Evolutionary conservation across 1,284 basidiomycete species (phyloP).

Genomic region (Tremellales sp.): DNA sequence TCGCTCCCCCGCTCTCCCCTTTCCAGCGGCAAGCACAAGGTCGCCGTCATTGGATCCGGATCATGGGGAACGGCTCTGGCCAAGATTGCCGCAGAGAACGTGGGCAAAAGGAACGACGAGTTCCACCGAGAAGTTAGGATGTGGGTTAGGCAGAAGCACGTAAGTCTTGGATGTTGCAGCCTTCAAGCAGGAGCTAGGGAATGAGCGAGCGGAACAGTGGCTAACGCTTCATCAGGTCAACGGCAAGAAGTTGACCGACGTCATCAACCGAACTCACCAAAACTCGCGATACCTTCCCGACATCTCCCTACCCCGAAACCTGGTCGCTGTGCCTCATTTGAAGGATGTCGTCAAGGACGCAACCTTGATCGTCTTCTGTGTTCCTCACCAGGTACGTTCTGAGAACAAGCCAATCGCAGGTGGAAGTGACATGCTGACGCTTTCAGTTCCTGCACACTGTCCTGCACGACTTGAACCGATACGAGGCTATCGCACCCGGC

Average conservation of each 20-base stretch:
- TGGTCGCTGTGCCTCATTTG: conserved; percentile 53
- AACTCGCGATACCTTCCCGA: conserved; percentile 58
- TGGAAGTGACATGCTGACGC: not conserved
- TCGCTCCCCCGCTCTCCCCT: conserved; percentile 40
- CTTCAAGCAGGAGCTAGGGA: too few species aligned
- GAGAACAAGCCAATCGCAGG: not conserved
- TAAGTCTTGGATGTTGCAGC: too few species aligned
- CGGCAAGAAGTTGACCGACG: conserved; percentile 54
- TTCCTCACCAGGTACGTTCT: conserved; percentile 52
- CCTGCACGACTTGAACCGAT: conserved; percentile 43
- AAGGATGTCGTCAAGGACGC: conserved; percentile 54
- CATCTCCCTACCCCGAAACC: conserved; percentile 53
- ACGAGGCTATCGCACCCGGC: conserved; percentile 47
- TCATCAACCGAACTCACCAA: conserved; percentile 56
- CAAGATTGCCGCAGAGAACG: conserved; percentile 55
- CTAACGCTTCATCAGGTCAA: conserved; percentile 44
- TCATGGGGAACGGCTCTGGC: conserved; percentile 58
- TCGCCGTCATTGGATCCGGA: conserved; percentile 56
- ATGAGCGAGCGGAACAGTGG: not conserved
- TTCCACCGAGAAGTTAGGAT: conserved; percentile 54
- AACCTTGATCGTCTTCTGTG: conserved; percentile 56
- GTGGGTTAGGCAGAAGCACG: conserved; percentile 54
- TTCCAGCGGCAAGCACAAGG: conserved; percentile 50
- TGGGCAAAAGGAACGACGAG: conserved; percentile 41
- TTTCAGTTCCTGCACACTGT: conserved; percentile 46